These are phyloP conservation scores for Suillus variegatus DNA, from an alignment of 768 basidiomycete genomes.

Conservation along the genomic window DNA sequence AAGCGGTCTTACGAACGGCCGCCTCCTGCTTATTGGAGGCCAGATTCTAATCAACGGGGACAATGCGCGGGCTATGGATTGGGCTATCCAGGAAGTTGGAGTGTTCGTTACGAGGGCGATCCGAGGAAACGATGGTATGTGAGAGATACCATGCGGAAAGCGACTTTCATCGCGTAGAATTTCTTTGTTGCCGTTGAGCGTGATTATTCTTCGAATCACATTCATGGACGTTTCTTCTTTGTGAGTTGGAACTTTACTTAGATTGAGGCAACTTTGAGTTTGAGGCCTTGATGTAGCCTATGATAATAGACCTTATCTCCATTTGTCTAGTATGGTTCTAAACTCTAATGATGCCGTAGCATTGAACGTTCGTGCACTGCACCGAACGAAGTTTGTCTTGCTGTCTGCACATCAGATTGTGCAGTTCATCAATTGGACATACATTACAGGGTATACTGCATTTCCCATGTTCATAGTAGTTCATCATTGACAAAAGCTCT, in stretches of 20 bases:
- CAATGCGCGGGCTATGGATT: constrained; percentile 32
- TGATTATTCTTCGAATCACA: not conserved
- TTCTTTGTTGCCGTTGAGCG: not conserved
- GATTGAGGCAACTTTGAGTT: not conserved
- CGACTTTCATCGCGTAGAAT: constrained; percentile 7
- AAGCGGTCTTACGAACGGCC: constrained; percentile 19
- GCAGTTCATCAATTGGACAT: not conserved
- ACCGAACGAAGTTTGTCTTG: not conserved
- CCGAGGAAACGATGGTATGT: constrained; percentile 17
- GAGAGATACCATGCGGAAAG: constrained; percentile 31
- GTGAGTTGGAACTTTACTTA: too few species aligned
- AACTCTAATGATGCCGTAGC: not conserved
- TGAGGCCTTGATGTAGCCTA: not conserved
- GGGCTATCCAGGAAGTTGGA: constrained; percentile 34
- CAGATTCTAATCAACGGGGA: constrained; percentile 20
- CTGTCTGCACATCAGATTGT: not conserved
- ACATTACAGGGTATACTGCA: not conserved
- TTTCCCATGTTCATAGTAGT: not conserved
- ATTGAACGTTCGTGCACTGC: too few species aligned
- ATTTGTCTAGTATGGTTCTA: not conserved
- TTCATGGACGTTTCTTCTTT: not conserved
- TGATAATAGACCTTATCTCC: not conserved
- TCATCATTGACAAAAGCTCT: not conserved
- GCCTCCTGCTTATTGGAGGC: constrained; percentile 31
- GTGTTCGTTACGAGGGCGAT: constrained; percentile 14